Base-by-base conservation (phyloP, 78 protist genomes). In the Tieghemostelium lacteum region DNA sequence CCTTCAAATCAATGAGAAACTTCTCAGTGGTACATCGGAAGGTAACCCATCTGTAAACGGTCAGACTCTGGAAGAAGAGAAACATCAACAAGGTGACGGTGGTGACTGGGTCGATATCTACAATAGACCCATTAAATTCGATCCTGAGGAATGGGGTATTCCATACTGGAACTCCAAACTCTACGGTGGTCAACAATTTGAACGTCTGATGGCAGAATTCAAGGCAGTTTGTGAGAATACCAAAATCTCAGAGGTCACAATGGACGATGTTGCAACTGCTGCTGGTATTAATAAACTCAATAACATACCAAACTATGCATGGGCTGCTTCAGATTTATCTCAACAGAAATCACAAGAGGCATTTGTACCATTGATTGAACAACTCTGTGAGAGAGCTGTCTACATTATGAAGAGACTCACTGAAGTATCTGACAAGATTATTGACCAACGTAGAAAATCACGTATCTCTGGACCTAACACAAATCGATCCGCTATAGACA, bases 121-220 rank as follows among this genome's bases (percentile, higher is more conserved):
- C 54, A 86, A 86, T 17, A 54, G 71, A 5, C 83, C 93, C 24
- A 85, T 93, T 37, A 58, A 72, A 62, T 65, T 93, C 39, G 94
- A 93, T 22, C 83, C 95, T 10, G 89, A 72, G 26, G 78, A 69
- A 52, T 85, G 87, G 88, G 73, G 73, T 31, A 86, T 93, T 12
- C 89, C 92, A 37, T 76, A 87, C 75, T 93, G 92, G 92, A 70
- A 87, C 61, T 71, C 83, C 57, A 93, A 86, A 86, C 74, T 93
- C 45, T 93, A 93, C 57, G 95, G 95, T 58, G 95, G 95, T 28
- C 95, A 93, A 39, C 95, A 93, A 66, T 93, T 93, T 71, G 93
- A 93, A n/a, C 64, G 95, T 34, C 29, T 93, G 58, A 77, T 93
- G 85, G 49, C 83, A 1, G 95, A 93, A 22, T 93, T 93, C 78